A percentile compares a stretch with the other conserved stretches of the same genome.
These are phyloP conservation scores for Dichomitus squalens DNA, from an alignment of 1,284 basidiomycete genomes.

Conservation along the genomic window DNA sequence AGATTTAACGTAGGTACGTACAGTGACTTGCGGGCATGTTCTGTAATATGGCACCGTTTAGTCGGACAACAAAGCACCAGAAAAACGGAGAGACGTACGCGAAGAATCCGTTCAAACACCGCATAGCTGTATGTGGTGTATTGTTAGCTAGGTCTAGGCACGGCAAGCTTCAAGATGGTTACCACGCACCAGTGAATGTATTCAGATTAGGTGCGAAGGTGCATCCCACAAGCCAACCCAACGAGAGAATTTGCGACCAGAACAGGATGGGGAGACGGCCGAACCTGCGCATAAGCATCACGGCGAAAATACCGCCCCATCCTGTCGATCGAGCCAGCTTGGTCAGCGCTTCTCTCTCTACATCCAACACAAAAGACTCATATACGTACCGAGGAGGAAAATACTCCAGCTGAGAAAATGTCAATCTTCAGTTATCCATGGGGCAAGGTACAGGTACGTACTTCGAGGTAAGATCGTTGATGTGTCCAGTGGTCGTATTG, in stretches of 20 bases:
- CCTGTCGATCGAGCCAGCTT: slow-evolving; percentile 36
- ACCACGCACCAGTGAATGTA: slow-evolving; percentile 48
- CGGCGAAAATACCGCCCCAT: slow-evolving; percentile 62
- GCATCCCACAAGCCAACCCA: slow-evolving; percentile 53
- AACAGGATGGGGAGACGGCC: slow-evolving; percentile 65
- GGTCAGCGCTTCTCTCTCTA: neutral
- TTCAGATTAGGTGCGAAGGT: slow-evolving; percentile 56
- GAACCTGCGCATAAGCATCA: slow-evolving; percentile 58
- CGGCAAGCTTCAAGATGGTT: neutral
- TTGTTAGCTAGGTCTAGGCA: neutral
- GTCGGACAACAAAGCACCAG: neutral
- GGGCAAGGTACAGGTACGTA: neutral
- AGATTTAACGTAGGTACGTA: slow-evolving; percentile 32
- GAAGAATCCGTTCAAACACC: slow-evolving; percentile 73
- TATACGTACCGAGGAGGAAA: slow-evolving; percentile 53
- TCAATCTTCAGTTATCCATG: neutral
- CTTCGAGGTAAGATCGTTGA: slow-evolving; percentile 63
- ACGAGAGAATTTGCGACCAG: slow-evolving; percentile 60
- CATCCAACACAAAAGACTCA: neutral
- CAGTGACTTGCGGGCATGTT: slow-evolving; percentile 70
- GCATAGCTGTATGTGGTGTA: slow-evolving; percentile 49
- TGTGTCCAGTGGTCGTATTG: slow-evolving; percentile 56
- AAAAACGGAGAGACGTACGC: slow-evolving; percentile 40
- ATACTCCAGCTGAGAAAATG: slow-evolving; percentile 60
- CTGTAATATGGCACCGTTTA: slow-evolving; percentile 33